Evolutionary conservation across 1,139 yeast species (phyloP).

Genomic region (Candida sp.): DNA sequence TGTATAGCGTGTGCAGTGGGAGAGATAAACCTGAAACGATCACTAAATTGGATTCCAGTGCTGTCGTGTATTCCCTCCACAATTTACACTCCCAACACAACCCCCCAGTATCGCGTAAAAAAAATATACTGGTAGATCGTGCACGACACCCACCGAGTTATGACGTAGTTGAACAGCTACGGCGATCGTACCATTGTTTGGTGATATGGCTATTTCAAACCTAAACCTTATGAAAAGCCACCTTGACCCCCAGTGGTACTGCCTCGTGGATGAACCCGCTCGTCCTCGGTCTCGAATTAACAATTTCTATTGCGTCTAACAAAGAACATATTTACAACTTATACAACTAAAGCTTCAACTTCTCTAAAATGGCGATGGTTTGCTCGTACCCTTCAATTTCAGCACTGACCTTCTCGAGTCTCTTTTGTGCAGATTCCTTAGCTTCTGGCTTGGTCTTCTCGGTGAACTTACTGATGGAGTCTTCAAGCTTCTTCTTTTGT

Average conservation of each 20-base stretch:
- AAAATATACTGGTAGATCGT: no score
- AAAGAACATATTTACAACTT: neutral
- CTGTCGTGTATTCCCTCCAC: neutral
- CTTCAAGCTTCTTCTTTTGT: conserved; percentile 39
- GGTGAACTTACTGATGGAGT: conserved; percentile 71
- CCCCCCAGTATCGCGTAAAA: no score
- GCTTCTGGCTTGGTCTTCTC: conserved; percentile 86
- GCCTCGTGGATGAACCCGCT: no score
- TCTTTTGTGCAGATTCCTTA: conserved; percentile 72
- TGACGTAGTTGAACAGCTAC: no score
- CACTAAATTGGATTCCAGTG: conserved; percentile 1
- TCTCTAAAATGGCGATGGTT: conserved; percentile 76
- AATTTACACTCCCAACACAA: neutral
- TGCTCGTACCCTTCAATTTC: conserved; percentile 88
- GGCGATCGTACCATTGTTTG: no score
- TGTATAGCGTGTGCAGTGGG: neutral
- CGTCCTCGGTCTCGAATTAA: no score
- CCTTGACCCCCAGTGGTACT: no score
- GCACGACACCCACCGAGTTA: no score
- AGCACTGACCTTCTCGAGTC: conserved; percentile 74
- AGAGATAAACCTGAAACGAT: conserved; percentile 1
- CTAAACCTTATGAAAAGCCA: no score
- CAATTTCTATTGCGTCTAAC: no score
- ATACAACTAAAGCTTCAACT: conserved; percentile 47
- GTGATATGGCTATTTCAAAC: no score